Evolutionary conservation across 345 rosid species (phyloP), one percentile per base, ranked within the genome.

Genomic region (Gossypium sturtianum): DNA sequence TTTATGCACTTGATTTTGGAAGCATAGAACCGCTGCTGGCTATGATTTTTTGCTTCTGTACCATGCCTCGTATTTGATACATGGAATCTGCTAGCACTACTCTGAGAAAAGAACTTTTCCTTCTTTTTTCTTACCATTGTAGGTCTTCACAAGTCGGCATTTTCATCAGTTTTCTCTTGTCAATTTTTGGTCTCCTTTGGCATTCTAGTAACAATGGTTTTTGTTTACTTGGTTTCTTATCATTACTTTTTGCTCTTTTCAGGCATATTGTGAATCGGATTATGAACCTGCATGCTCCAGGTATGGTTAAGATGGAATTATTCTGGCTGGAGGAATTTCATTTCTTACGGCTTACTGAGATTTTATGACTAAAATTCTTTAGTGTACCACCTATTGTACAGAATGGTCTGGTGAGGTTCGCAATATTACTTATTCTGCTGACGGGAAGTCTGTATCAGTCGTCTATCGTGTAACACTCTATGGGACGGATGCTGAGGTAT

Each of bases 351-450:
- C 12, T 73, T 17, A 34, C 38, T 48, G 8, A 20, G 8, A 23
- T 45, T 10, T 13, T 43, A 25, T 22, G 44, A 49, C 64, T 74
- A 69, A 27, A 52, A 43, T 19, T 58, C 19, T 66, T 67, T 1
- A 45, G 2, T 83, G 52, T 34, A 23, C 41, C 67, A 23, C 66
- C 62, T 77, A 44, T 75, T 83, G 2, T 45, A 72, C 82, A 87
- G 91, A 90, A 67, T 90, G 97, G 96, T 92, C 97, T 29, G 97
- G 97, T 66, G 97, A 90, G 81, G 93, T 90, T 80, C 89, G 93
- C 54, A 88, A 79, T 75, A 81, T 90, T 41, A 86, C 87, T 27
- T 92, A 92, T 80, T 90, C 97, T 47, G 84, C 93, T 17, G 90
- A 92, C 81, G 93, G 89, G 48, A 90, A 89, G 78, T 79, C 91